Percentiles rank a stretch among this genome's conserved stretches.
phyloP scores from a whole-genome alignment of 805 yeast genomes.

The Barnettozyma sp. region DNA sequence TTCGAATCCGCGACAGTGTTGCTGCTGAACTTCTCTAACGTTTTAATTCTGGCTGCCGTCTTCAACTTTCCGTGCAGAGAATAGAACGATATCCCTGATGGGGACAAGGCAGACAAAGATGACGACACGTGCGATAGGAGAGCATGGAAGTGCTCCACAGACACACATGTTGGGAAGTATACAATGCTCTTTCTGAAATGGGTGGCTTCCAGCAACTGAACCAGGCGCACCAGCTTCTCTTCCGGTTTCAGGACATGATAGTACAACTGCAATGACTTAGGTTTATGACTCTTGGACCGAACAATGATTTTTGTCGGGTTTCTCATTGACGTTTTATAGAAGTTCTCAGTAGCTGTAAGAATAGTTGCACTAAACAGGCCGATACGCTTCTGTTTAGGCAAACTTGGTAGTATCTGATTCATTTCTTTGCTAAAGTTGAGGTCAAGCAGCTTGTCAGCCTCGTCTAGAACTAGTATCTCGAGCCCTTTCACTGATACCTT shows the following conservation, averaged over 20 bases:
- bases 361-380: constrained; percentile 94
- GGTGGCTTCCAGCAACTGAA: constrained; percentile 45
- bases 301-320: constrained; percentile 89
- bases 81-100: constrained; percentile 46
- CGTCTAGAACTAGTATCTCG: constrained; percentile 78
- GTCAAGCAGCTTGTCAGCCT: constrained; percentile 86
- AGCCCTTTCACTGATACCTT: constrained; percentile 55
- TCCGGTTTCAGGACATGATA: constrained; percentile 56
- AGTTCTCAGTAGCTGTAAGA: constrained; percentile 67
- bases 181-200: constrained; percentile 77
- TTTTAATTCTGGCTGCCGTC: constrained; percentile 71
- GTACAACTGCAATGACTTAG: constrained; percentile 54
- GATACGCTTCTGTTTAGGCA: constrained; percentile 90
- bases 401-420: constrained; percentile 51
- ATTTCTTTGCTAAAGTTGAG: constrained; percentile 66
- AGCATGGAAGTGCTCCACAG: constrained; percentile 71
- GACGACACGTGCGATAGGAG: constrained; percentile 32
- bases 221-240: constrained; percentile 50
- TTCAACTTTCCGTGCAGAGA: constrained; percentile 89
- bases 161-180: constrained; percentile 84
- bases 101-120: constrained; percentile 32
- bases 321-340: constrained; percentile 84
- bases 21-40: constrained; percentile 48
- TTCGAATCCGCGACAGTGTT: constrained; percentile 33
- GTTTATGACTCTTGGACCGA: constrained; percentile 47